Evolutionary conservation across 805 yeast species (phyloP).

Genomic region (Candida chauliodis): DNA sequence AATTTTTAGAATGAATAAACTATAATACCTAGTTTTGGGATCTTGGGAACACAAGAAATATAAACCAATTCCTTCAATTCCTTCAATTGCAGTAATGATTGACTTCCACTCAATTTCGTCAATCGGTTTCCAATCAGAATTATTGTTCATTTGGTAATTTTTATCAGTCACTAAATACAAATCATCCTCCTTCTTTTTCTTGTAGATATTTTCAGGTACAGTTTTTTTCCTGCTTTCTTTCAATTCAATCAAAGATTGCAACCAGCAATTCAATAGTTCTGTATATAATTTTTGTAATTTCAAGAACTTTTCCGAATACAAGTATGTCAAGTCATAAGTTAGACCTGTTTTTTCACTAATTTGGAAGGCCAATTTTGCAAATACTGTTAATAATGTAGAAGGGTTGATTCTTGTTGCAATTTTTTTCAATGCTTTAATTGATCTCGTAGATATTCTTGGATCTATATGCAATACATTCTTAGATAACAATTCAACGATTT

Average conservation of each 20-base stretch:
- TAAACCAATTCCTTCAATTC: constrained; percentile 92
- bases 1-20: constrained; percentile 67
- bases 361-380: constrained; percentile 76
- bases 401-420: constrained; percentile 71
- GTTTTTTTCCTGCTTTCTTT: constrained; percentile 14
- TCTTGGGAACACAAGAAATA: constrained; percentile 91
- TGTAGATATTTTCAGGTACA: constrained; percentile 7
- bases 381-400: constrained; percentile 63
- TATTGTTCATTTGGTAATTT: constrained; percentile 28
- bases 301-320: constrained; percentile 60
- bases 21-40: constrained; percentile 66
- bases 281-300: constrained; percentile 65
- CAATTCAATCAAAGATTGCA: constrained; percentile 52
- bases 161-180: constrained; percentile 44
- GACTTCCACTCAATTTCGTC: constrained; percentile 76
- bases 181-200: constrained; percentile 24
- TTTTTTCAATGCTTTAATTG: constrained; percentile 58
- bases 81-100: constrained; percentile 83
- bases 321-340: constrained; percentile 51
- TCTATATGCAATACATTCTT: constrained; percentile 72
- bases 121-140: constrained; percentile 14
- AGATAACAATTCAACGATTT: constrained; percentile 70
- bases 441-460: constrained; percentile 56
- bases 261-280: constrained; percentile 80
- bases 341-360: constrained; percentile 61